Evolutionary conservation across 1,139 yeast genomes (phyloP).

Genomic region (Taphrina wiesneri): DNA sequence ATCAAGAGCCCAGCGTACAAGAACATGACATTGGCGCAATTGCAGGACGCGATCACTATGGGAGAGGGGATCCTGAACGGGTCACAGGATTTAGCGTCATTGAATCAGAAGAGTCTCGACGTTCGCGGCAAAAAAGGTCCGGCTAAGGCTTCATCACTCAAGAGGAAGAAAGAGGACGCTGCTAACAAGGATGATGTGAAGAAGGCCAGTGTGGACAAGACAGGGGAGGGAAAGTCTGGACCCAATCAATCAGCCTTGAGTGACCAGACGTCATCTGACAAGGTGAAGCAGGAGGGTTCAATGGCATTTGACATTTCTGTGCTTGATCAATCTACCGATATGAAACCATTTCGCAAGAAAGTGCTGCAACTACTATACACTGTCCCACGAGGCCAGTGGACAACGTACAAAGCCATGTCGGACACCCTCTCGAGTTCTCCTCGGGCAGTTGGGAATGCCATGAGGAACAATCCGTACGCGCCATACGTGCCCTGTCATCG

Average conservation of each 20-base stretch:
- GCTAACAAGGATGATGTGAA: not conserved
- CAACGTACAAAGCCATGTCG: conserved; percentile 17
- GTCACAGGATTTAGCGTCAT: not conserved
- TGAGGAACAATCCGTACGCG: conserved; percentile 19
- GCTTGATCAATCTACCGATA: not conserved
- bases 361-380: conserved; percentile 2
- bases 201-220: not conserved
- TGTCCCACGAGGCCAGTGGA: conserved; percentile 15
- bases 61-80: not conserved
- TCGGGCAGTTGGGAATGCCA: conserved; percentile 24
- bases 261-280: not conserved
- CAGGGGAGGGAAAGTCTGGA: not conserved
- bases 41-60: conserved; percentile 5
- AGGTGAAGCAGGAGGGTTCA: not conserved
- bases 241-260: not conserved
- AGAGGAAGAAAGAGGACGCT: not conserved
- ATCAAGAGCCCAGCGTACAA: conserved; percentile 16
- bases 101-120: conserved; percentile 8
- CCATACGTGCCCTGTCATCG: conserved; percentile 25
- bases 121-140: conserved; percentile 7
- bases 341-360: not conserved
- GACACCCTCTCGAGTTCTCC: conserved; percentile 18
- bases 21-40: conserved; percentile 2
- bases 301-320: not conserved
- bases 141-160: not conserved